Evolutionary conservation across 805 yeast species (phyloP).

Genomic region (Yamadazyma kitorensis): DNA sequence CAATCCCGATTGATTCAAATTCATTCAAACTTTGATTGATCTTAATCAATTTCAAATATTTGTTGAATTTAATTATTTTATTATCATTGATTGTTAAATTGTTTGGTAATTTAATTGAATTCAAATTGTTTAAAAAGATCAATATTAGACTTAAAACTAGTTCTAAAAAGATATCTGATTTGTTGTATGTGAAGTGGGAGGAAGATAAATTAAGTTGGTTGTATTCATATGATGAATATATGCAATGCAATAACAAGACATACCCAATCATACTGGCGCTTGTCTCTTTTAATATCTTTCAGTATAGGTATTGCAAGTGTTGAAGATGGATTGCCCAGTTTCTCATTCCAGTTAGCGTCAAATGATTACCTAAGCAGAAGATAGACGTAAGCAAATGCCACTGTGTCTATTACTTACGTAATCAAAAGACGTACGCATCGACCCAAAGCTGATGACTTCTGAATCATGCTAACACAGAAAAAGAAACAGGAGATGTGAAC

Average conservation of each 20-base stretch:
- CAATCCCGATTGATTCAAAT: constrained; percentile 46
- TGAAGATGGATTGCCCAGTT: too few relatives aligned
- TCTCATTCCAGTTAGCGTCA: too few relatives aligned
- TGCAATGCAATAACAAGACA: constrained; percentile 42
- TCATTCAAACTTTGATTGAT: constrained; percentile 45
- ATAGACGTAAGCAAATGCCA: too few relatives aligned
- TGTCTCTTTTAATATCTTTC: not conserved
- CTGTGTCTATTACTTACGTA: too few relatives aligned
- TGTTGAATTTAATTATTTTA: constrained; percentile 23
- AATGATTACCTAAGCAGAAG: too few relatives aligned
- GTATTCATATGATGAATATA: constrained; percentile 53
- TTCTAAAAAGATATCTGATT: constrained; percentile 49
- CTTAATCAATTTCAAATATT: constrained; percentile 46
- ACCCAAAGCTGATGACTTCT: too few relatives aligned
- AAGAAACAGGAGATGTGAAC: too few relatives aligned
- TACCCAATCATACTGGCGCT: constrained; percentile 5
- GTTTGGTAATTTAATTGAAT: constrained; percentile 23
- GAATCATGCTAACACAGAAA: too few relatives aligned
- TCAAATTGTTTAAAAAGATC: constrained; percentile 37
- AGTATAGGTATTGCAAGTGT: too few relatives aligned
- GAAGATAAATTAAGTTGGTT: constrained; percentile 32
- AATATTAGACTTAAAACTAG: constrained; percentile 46
- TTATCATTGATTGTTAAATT: constrained; percentile 24
- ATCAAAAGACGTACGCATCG: too few relatives aligned
- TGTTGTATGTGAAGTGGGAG: too few relatives aligned